A percentile compares a stretch with the other conserved stretches of the same genome.
phyloP scores from a whole-genome alignment of 768 basidiomycete genomes.

The Leccinum boreale region DNA sequence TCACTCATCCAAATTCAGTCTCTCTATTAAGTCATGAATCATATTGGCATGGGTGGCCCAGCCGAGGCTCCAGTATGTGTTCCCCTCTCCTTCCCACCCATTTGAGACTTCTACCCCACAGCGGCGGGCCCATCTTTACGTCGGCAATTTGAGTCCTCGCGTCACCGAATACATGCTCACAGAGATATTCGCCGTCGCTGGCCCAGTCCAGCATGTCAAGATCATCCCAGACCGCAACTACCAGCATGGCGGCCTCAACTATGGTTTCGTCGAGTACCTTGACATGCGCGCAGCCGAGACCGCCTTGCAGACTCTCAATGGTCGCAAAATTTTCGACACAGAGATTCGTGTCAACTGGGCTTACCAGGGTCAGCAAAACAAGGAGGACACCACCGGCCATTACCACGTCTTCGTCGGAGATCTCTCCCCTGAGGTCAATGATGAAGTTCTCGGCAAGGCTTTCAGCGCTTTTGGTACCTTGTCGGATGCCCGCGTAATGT shows the following conservation, averaged over 20 bases:
- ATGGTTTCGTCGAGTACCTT: constrained; percentile 98
- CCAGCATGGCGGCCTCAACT: constrained; percentile 98
- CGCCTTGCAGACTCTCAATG: constrained; percentile 96
- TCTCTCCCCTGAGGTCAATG: constrained; percentile 97
- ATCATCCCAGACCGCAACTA: constrained; percentile 99
- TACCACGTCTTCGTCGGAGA: constrained; percentile 99
- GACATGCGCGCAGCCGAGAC: constrained; percentile 99
- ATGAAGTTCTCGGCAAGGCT: constrained; percentile 93
- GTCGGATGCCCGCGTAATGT: constrained; percentile 98
- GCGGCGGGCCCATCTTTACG: constrained; percentile 96
- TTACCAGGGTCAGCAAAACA: constrained; percentile 96
- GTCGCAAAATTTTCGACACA: constrained; percentile 99
- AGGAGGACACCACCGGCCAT: constrained; percentile 97
- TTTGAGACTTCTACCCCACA: constrained; percentile 30
- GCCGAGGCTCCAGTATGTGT: constrained; percentile 78
- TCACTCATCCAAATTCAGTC: constrained; percentile 22
- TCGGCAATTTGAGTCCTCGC: constrained; percentile 95
- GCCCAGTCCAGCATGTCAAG: constrained; percentile 97
- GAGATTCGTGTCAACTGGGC: constrained; percentile 99
- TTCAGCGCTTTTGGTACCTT: constrained; percentile 96
- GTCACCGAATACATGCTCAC: constrained; percentile 99
- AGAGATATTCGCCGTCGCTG: constrained; percentile 95
- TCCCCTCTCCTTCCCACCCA: neutral
- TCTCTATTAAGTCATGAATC: constrained; percentile 63
- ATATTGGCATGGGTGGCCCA: constrained; percentile 64